phyloP scores from a whole-genome alignment of 176 grass and related monocot genomes.

The Ensete ventricosum region DNA sequence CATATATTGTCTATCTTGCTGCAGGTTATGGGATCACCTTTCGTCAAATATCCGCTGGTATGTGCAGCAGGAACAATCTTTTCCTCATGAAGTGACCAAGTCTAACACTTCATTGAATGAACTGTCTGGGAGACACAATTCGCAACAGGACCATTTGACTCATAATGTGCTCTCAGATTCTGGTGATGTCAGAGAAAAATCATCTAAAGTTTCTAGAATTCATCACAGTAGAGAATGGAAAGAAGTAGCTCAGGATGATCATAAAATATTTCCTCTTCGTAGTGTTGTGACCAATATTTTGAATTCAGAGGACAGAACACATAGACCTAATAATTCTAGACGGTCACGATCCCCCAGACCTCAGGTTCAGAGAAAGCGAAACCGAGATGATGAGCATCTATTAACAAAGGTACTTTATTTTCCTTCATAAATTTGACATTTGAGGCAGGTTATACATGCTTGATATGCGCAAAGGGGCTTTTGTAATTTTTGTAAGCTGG shows the following conservation, averaged over 20 bases:
- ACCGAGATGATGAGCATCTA: conserved; percentile 50
- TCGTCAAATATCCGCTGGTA: conserved; percentile 73
- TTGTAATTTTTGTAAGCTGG: not conserved
- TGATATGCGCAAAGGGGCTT: not conserved
- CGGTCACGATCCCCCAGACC: conserved; percentile 34
- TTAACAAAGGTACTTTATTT: conserved; percentile 52
- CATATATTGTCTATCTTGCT: conserved; percentile 9
- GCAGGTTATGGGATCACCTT: conserved; percentile 95
- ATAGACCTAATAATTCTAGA: conserved; percentile 33
- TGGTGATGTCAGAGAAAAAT: conserved; percentile 32
- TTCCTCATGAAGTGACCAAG: conserved; percentile 20
- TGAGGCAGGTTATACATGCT: not conserved
- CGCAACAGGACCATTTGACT: conserved; percentile 15
- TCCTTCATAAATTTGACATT: not conserved
- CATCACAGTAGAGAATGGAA: conserved; percentile 56
- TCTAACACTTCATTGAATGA: conserved; percentile 23
- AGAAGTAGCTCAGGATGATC: conserved; percentile 32
- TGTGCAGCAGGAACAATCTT: conserved; percentile 35
- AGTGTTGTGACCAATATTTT: conserved; percentile 72
- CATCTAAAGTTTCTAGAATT: conserved; percentile 33
- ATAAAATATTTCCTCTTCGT: conserved; percentile 63
- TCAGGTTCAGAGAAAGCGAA: conserved; percentile 47
- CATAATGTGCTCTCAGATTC: conserved; percentile 34
- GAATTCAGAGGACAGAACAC: conserved; percentile 60
- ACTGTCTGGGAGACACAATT: conserved; percentile 29